phyloP scores from a whole-genome alignment of 192 early-diverging fungal species.

The Coemansia sp. region DNA sequence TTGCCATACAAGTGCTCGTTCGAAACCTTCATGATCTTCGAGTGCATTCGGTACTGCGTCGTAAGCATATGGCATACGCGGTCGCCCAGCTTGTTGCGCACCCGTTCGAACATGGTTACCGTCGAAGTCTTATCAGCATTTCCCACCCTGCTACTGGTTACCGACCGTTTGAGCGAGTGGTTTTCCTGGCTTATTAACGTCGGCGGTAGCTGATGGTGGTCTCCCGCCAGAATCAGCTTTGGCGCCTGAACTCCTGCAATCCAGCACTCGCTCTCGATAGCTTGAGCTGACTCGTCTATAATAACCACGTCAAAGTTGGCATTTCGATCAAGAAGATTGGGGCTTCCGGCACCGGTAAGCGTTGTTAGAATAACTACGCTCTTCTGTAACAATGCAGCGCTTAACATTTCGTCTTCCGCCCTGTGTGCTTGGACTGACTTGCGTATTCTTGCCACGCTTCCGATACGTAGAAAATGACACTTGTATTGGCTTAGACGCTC shows the following conservation, averaged over 20 bases:
- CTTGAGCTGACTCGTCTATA: slow-evolving; percentile 90
- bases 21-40: slow-evolving; percentile 75
- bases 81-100: slow-evolving; percentile 62
- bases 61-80: slow-evolving; percentile 67
- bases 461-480: slow-evolving; percentile 69
- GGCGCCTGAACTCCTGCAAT: slow-evolving; percentile 75
- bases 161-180: background rate
- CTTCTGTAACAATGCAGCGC: slow-evolving; percentile 66
- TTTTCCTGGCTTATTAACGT: slow-evolving; percentile 55
- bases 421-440: slow-evolving; percentile 17
- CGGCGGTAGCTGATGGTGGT: slow-evolving; percentile 85
- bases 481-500: slow-evolving; percentile 63
- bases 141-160: background rate
- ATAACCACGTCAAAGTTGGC: slow-evolving; percentile 75
- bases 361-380: slow-evolving; percentile 74
- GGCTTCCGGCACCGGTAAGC: slow-evolving; percentile 64
- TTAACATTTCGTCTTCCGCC: slow-evolving; percentile 2
- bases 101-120: slow-evolving; percentile 79
- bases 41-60: slow-evolving; percentile 89
- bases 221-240: slow-evolving; percentile 82
- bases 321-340: background rate
- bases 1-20: slow-evolving; percentile 71
- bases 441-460: slow-evolving; percentile 79
- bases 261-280: slow-evolving; percentile 84
- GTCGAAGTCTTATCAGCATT: slow-evolving; percentile 1